Conservation (phyloP, 768 basidiomycete species). For the Boletellus sp. region DNA sequence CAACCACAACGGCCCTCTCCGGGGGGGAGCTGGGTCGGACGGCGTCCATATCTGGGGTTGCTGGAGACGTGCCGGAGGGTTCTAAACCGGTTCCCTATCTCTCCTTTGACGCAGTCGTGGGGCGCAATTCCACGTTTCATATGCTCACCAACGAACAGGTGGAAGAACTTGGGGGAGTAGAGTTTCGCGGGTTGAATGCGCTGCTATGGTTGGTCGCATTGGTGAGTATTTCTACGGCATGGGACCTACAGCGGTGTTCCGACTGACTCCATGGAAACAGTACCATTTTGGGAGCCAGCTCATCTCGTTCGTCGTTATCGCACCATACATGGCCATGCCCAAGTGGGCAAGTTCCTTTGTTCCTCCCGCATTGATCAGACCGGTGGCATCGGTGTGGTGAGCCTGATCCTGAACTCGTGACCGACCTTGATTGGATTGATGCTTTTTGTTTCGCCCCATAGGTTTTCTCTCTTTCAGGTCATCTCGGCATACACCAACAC, state of each 20-base stretch:
- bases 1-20: conserved; percentile 56
- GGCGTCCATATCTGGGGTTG: conserved; percentile 12
- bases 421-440: background rate
- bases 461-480: conserved; percentile 84
- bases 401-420: conserved; percentile 4
- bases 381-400: conserved; percentile 65
- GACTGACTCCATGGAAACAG: conserved; percentile 36
- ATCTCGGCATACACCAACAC: conserved; percentile 88
- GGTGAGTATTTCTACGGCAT: conserved; percentile 42
- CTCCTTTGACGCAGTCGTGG: conserved; percentile 80
- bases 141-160: conserved; percentile 73
- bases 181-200: conserved; percentile 80
- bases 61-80: conserved; percentile 33
- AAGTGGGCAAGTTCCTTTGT: conserved; percentile 61
- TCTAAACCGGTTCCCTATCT: conserved; percentile 71
- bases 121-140: conserved; percentile 73
- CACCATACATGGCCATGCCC: conserved; percentile 67
- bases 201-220: conserved; percentile 75
- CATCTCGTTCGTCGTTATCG: conserved; percentile 66
- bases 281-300: conserved; percentile 77
- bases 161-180: conserved; percentile 91
- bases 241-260: background rate
- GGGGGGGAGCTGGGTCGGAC: conserved; percentile 29
- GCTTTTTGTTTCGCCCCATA: conserved; percentile 23
- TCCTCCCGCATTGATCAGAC: conserved; percentile 53